Conservation (phyloP, 2,329 filamentous ascomycete species). For the Ophiostoma sp. region DNA sequence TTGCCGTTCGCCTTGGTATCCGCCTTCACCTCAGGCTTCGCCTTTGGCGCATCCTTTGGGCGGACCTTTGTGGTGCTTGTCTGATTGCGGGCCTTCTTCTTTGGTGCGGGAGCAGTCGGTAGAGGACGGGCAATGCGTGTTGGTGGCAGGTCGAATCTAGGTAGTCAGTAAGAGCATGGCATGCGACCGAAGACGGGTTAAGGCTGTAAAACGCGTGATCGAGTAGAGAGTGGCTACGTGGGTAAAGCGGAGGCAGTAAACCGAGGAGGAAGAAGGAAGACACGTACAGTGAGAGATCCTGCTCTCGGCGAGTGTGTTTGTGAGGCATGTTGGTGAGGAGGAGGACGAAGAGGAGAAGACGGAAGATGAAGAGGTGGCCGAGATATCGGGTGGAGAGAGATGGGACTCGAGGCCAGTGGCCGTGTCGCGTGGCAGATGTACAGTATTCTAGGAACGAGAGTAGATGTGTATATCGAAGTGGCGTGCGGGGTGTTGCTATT, state of each 20-base stretch:
- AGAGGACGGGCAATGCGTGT: conserved; percentile 47
- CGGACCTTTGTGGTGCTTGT: conserved; percentile 28
- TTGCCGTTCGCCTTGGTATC: not conserved
- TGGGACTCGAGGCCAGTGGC: too few species aligned
- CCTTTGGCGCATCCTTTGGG: conserved; percentile 1
- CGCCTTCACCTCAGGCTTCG: conserved; percentile 15
- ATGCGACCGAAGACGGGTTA: too few species aligned
- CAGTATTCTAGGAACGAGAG: too few species aligned
- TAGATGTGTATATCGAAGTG: too few species aligned
- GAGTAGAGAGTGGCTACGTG: too few species aligned
- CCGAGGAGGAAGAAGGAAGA: not conserved
- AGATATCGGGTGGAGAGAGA: too few species aligned
- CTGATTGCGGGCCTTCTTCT: conserved; percentile 29
- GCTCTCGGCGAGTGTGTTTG: conserved; percentile 69
- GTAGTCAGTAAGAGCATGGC: not conserved
- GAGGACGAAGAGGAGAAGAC: not conserved
- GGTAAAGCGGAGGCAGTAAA: not conserved
- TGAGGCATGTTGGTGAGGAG: conserved; percentile 61
- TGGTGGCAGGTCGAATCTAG: conserved; percentile 47
- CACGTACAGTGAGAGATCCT: conserved; percentile 48
- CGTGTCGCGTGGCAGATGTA: too few species aligned
- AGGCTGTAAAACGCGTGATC: not conserved
- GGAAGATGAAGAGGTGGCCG: not conserved
- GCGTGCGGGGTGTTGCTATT: too few species aligned
- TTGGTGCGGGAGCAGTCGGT: conserved; percentile 32